Evolutionary conservation across 2,329 filamentous ascomycete species (phyloP).

Genomic region (Verticillium albo-atrum): DNA sequence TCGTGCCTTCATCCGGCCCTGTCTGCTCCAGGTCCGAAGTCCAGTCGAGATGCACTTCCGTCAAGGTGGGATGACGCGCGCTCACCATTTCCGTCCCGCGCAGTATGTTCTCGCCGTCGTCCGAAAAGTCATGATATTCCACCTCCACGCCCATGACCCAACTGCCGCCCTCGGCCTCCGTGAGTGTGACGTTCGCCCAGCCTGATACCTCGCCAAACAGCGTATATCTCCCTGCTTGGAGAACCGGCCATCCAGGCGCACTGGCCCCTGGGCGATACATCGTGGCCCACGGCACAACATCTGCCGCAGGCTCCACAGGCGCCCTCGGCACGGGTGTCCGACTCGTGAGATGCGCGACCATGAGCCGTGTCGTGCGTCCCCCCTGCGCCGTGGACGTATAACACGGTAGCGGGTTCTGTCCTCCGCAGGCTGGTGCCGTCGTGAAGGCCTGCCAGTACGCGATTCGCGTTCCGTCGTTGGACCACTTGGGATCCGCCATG

Average conservation of each 20-base stretch:
- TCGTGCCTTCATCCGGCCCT: conserved; percentile 23
- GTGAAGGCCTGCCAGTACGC: conserved; percentile 33
- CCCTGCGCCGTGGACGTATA: conserved; percentile 29
- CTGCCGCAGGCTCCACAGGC: conserved; percentile 3
- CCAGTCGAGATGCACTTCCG: background rate
- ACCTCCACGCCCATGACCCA: conserved; percentile 19
- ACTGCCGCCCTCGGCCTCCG: conserved; percentile 7
- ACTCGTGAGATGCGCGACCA: conserved; percentile 30
- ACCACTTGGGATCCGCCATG: conserved; percentile 33
- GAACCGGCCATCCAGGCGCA: background rate
- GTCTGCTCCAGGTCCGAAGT: conserved; percentile 19
- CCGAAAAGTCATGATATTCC: conserved; percentile 30
- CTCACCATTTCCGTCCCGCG: conserved; percentile 30
- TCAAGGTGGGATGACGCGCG: background rate
- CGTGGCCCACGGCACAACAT: conserved; percentile 4
- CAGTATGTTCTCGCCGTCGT: conserved; percentile 25
- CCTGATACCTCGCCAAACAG: conserved; percentile 13
- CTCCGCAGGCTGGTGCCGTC: conserved; percentile 31
- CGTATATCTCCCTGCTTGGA: conserved; percentile 11
- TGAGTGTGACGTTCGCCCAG: conserved; percentile 12
- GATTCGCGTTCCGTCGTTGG: conserved; percentile 32
- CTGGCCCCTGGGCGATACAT: conserved; percentile 2
- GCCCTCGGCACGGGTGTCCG: conserved; percentile 20
- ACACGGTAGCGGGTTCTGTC: conserved; percentile 32
- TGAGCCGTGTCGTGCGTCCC: conserved; percentile 28